These are phyloP conservation scores for Thelonectria rubi DNA, from an alignment of 2,329 filamentous ascomycete genomes.

Conservation along the genomic window DNA sequence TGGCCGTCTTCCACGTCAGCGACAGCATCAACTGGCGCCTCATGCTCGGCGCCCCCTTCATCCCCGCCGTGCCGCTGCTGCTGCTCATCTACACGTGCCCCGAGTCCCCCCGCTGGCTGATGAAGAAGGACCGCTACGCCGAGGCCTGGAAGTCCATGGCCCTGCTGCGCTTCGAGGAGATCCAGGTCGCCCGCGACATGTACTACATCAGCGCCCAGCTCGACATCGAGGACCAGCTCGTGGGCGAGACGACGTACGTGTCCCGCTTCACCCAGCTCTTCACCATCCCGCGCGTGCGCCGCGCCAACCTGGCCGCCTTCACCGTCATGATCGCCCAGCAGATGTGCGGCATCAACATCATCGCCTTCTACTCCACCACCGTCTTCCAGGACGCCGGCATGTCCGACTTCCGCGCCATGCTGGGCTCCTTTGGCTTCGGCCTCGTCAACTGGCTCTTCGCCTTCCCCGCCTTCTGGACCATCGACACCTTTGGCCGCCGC, in stretches of 20 bases:
- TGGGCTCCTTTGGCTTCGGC: constrained; percentile 59
- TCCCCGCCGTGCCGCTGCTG: constrained; percentile 63
- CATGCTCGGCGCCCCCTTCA: constrained; percentile 69
- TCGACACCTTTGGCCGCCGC: constrained; percentile 72
- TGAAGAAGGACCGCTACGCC: constrained; percentile 69
- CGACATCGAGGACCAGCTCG: constrained; percentile 51
- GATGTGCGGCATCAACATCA: constrained; percentile 75
- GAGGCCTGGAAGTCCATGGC: constrained; percentile 67
- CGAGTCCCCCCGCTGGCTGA: constrained; percentile 70
- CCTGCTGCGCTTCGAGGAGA: constrained; percentile 59
- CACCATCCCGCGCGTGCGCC: constrained; percentile 72
- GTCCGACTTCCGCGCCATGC: constrained; percentile 59
- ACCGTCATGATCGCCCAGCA: constrained; percentile 83
- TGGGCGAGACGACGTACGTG: constrained; percentile 52
- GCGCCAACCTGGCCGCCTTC: constrained; percentile 79
- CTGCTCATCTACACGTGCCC: constrained; percentile 68
- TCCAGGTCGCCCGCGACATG: constrained; percentile 68
- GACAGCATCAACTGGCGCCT: constrained; percentile 49
- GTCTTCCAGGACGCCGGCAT: constrained; percentile 68
- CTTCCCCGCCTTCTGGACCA: constrained; percentile 72
- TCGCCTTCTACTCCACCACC: constrained; percentile 77
- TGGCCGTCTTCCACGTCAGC: constrained; percentile 42
- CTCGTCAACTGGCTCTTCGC: constrained; percentile 72
- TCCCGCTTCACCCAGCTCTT: constrained; percentile 69
- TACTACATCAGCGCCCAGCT: constrained; percentile 62